Base-by-base conservation (phyloP, 2,329 filamentous ascomycete species). In the Podosphaera xanthii region DNA sequence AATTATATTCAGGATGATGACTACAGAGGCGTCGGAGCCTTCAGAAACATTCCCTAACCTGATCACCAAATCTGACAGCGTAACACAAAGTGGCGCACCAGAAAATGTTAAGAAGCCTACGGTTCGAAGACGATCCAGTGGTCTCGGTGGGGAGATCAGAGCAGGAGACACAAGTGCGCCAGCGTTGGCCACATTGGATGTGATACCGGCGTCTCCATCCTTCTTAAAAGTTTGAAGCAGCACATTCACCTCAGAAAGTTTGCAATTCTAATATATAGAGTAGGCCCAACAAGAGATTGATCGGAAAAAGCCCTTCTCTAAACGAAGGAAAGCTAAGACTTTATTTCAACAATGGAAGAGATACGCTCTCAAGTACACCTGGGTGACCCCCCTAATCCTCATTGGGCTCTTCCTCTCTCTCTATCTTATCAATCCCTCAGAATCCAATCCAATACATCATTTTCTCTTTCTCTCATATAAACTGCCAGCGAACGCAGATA, bases 401-500 rank as follows among this genome's bases (percentile, higher is more conserved):
- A 72, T 87, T 60, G 62, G 77, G 61, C 66, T 82, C 68, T 76
- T 90, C 68, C 72, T 86, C 61, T 72, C 76, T 57, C 75, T 81
- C 62, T 96, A 91, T 72, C 80, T 81, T 64, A 69, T 87, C 67
- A 84, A 89, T 69, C 91, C 90, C 4, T 81, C 78, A 65, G 76
- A 83, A 62, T 81, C 83, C 60, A 96, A 96, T 71, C 86, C 86
- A 10, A 70, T 94, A 63, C 78, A 87, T 72, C 78, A 77, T 71
- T 89, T 88, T 70, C 82, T 96, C 71, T 94, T 94, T 77, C 82
- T 96, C 61, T 92, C 89, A 57, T 97, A 97, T 74, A 80, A 81
- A 60, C 76, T 90, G 60, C 79, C 84, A 14, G 44, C 60, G 38
- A 71, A 72, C 61, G 60, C 65, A 4, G 72, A 69, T 60, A 72